Base-by-base conservation (phyloP, 148 eudicot species). In the Rhododendron molle region DNA sequence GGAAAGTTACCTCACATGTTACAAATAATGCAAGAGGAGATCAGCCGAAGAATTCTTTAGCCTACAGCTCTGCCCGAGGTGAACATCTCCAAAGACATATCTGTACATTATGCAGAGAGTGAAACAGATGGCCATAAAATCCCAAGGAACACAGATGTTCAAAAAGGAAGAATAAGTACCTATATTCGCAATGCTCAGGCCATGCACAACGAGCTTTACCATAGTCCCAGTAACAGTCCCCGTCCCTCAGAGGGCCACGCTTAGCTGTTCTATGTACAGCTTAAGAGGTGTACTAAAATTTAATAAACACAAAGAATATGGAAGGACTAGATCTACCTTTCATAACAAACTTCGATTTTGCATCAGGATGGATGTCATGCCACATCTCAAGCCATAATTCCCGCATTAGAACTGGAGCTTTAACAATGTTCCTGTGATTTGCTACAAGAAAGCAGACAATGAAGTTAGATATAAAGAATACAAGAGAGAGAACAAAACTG, bases 341-440 rank as follows among this genome's bases (percentile, higher is more conserved):
- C 8, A 95, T 95, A 74, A 96, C 99, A 86, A 95, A 96, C 56
- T 94, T 92, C 72, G 92, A 90, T 84, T 89, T 92, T 81, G 93
- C 93, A 76, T 91, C 94, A 36, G 98, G 95, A 90, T 95, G 98
- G 88, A 86, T 92, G 88, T 97, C 99, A 85, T 97, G 99, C 99
- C 99, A 97, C 95, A 95, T 91, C 91, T 97, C 96, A 87, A 97
- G 99, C 99, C 99, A 97, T 84, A 97, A 85, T 88, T 97, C 99
- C 87, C 99, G 92, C 98, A 97, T 97, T 74, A 97, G 81, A 83
- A 90, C 93, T 81, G 98, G 94, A 80, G 93, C 90, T 86, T 98
- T 92, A 46, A 97, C 98, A 88, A 97, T 97, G 85, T 97, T 95
- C 93, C 99, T 92, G 89, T 97, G 99, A 85, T 92, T 96, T 84